phyloP scores from a whole-genome alignment of 2,329 filamentous ascomycete species.

The Coniella vitis region DNA sequence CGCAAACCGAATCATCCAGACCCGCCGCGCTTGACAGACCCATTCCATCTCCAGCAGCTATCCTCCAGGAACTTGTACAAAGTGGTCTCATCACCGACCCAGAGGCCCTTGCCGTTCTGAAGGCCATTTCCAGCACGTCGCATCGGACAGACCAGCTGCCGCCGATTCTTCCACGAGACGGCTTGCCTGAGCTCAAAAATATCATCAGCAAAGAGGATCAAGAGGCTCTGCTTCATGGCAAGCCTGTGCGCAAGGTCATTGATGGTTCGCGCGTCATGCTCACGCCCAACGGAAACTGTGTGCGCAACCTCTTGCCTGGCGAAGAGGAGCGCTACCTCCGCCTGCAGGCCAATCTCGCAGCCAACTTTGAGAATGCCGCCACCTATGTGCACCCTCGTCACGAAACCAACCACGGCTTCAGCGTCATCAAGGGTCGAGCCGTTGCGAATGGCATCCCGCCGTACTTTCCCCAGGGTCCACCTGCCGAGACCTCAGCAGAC shows the following conservation, averaged over 20 bases:
- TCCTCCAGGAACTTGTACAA: conserved; percentile 15
- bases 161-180: conserved; percentile 19
- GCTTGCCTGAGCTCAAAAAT: conserved; percentile 35
- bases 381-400: conserved; percentile 51
- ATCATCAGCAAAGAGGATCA: conserved; percentile 50
- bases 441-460: conserved; percentile 57
- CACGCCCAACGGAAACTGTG: conserved; percentile 68
- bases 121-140: conserved; percentile 25
- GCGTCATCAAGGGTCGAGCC: conserved; percentile 56
- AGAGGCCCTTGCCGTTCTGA: conserved; percentile 35
- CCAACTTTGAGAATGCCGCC: conserved; percentile 43
- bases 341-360: conserved; percentile 54
- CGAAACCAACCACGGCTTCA: conserved; percentile 50
- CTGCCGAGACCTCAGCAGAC: conserved; percentile 26
- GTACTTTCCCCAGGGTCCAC: conserved; percentile 48
- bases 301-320: conserved; percentile 62
- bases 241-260: conserved; percentile 53
- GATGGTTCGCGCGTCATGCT: conserved; percentile 64
- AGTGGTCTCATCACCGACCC: conserved; percentile 13
- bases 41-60: conserved; percentile 6
- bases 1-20: conserved; percentile 6
- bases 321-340: conserved; percentile 66
- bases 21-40: conserved; percentile 9
- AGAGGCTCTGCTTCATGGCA: conserved; percentile 45
- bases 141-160: conserved; percentile 27